Conservation (phyloP, 441 rosid species). For the Pelargonium exstipulatum region DNA sequence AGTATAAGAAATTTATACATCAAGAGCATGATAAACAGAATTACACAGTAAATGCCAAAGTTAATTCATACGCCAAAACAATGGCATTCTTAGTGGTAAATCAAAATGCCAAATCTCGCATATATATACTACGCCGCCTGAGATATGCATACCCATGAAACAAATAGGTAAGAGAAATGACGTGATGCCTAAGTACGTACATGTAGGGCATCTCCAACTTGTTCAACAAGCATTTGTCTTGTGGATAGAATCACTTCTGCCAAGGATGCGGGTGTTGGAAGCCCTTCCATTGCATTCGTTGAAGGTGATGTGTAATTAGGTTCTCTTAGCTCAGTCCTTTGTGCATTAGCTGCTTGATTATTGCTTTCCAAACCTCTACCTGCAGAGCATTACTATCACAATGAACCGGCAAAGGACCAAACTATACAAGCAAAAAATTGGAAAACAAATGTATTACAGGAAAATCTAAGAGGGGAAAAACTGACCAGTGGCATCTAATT, state of each 20-base stretch:
- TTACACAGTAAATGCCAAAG: neutral
- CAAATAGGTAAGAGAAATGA: constrained; percentile 9
- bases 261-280: constrained; percentile 68
- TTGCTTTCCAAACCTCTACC: constrained; percentile 37
- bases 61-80: neutral
- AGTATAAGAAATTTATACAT: constrained; percentile 8
- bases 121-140: neutral
- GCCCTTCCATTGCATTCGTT: constrained; percentile 36
- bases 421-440: constrained; percentile 6
- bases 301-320: constrained; percentile 29
- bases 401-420: constrained; percentile 13
- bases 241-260: constrained; percentile 51
- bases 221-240: constrained; percentile 52
- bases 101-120: constrained; percentile 1
- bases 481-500: constrained; percentile 50
- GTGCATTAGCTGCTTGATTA: constrained; percentile 28
- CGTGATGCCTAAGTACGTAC: constrained; percentile 30
- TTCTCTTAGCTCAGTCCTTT: constrained; percentile 35
- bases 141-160: neutral
- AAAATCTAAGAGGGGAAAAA: neutral
- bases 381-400: constrained; percentile 26
- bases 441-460: neutral
- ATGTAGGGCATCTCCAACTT: constrained; percentile 50
- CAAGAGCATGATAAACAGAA: constrained; percentile 6
- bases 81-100: neutral